Conservation (phyloP, 805 yeast species). For the Danielia oregonensis region DNA sequence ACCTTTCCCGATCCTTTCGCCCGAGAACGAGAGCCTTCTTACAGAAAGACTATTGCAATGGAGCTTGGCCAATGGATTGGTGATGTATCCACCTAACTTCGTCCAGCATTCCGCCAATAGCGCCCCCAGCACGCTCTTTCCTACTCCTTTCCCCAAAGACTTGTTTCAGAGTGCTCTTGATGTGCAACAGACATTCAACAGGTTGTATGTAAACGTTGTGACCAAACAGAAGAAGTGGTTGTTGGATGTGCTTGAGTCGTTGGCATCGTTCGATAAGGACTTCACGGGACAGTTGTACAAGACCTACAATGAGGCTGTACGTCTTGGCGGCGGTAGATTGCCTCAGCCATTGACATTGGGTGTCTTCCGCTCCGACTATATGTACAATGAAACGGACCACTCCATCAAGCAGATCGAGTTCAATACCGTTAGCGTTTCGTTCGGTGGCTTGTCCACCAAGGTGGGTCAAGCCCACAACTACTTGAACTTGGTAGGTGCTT, state of each 20-base stretch:
- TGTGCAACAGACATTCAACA: constrained; percentile 68
- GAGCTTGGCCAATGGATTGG: constrained; percentile 74
- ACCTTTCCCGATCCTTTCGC: constrained; percentile 31
- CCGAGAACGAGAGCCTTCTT: constrained; percentile 27
- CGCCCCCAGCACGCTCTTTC: constrained; percentile 89
- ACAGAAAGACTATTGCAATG: constrained; percentile 61
- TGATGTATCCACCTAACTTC: constrained; percentile 70
- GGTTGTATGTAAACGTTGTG: constrained; percentile 68
- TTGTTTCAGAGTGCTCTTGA: constrained; percentile 64
- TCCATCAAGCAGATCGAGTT: constrained; percentile 90
- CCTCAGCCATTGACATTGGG: constrained; percentile 74
- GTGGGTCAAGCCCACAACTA: constrained; percentile 74
- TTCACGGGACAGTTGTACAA: constrained; percentile 81
- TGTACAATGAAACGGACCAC: constrained; percentile 45
- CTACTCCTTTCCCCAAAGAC: constrained; percentile 76
- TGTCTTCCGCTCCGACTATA: constrained; percentile 85
- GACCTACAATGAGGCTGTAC: constrained; percentile 48
- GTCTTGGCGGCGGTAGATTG: constrained; percentile 40
- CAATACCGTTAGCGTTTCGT: constrained; percentile 93
- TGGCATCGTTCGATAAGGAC: constrained; percentile 59
- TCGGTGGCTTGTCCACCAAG: constrained; percentile 83
- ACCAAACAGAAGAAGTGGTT: constrained; percentile 59
- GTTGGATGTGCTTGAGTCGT: constrained; percentile 45
- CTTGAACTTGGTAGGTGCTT: constrained; percentile 57
- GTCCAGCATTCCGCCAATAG: constrained; percentile 41